A percentile compares a stretch with the other conserved stretches of the same genome.
phyloP scores from a whole-genome alignment of 2,329 filamentous ascomycete genomes.

The Lachnellula subtilissima region DNA sequence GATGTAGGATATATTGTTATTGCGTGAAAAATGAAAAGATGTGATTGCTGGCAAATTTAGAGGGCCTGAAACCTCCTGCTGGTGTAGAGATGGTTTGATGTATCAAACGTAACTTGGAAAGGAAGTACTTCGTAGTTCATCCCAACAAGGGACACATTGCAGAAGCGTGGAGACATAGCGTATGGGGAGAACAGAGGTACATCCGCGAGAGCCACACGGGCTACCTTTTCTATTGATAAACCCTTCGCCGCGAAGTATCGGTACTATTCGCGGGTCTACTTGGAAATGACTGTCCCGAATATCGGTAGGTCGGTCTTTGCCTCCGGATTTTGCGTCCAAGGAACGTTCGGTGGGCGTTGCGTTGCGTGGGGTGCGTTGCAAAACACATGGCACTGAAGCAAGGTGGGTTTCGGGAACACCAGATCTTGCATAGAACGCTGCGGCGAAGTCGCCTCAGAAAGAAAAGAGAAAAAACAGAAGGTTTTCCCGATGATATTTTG shows the following conservation, averaged over 20 bases:
- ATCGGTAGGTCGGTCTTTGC: neutral
- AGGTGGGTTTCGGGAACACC: neutral
- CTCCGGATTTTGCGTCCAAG: neutral
- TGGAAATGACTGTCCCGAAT: neutral
- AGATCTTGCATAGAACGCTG: conserved; percentile 2
- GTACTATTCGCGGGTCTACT: too few relatives aligned
- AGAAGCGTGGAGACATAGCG: too few relatives aligned
- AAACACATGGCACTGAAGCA: neutral
- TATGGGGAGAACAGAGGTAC: too few relatives aligned
- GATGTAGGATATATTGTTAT: neutral
- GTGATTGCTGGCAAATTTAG: too few relatives aligned
- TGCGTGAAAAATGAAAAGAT: neutral
- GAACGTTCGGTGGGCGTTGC: neutral
- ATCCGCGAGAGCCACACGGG: too few relatives aligned
- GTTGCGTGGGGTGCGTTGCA: neutral
- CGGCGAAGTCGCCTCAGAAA: neutral
- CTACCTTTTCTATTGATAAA: too few relatives aligned
- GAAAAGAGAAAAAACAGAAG: neutral
- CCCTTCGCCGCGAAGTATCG: too few relatives aligned
- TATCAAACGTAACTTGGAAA: too few relatives aligned
- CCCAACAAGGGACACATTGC: too few relatives aligned
- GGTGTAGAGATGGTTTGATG: too few relatives aligned
- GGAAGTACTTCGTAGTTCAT: too few relatives aligned
- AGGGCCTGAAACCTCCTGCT: too few relatives aligned
- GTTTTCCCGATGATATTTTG: neutral